Conservation (phyloP, 2,329 filamentous ascomycete genomes). For the Beauveria pseudobassiana region DNA sequence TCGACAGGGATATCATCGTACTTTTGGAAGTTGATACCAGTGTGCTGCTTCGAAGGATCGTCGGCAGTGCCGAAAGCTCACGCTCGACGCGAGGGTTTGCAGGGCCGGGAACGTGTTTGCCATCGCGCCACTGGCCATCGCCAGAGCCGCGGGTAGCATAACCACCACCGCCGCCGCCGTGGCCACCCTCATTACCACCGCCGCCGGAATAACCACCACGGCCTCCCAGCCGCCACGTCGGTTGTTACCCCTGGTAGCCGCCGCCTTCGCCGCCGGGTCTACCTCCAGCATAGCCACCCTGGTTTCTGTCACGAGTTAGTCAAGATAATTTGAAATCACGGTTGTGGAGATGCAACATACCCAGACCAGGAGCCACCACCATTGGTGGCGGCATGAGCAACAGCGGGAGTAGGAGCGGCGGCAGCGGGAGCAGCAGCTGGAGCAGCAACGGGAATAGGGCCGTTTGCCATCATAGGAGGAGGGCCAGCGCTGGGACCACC, state of each 20-base stretch:
- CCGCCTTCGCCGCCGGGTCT: slow-evolving; percentile 27
- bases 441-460: slow-evolving; percentile 16
- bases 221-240: slow-evolving; percentile 27
- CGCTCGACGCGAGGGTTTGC: slow-evolving; percentile 85
- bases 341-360: slow-evolving; percentile 26
- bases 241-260: slow-evolving; percentile 21
- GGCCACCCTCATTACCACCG: slow-evolving; percentile 30
- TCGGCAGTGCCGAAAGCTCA: slow-evolving; percentile 84
- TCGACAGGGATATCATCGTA: slow-evolving; percentile 99
- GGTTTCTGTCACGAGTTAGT: slow-evolving; percentile 19
- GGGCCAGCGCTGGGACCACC: slow-evolving; percentile 22
- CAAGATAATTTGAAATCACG: not conserved
- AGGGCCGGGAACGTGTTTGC: slow-evolving; percentile 90
- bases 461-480: slow-evolving; percentile 14
- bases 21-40: slow-evolving; percentile 99
- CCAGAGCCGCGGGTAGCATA: slow-evolving; percentile 70
- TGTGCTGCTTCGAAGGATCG: slow-evolving; percentile 91
- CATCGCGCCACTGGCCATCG: slow-evolving; percentile 93
- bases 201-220: slow-evolving; percentile 29
- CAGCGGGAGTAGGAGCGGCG: slow-evolving; percentile 12
- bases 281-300: slow-evolving; percentile 22
- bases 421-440: slow-evolving; percentile 15
- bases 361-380: slow-evolving; percentile 50
- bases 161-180: slow-evolving; percentile 41
- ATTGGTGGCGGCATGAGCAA: slow-evolving; percentile 30